Percentiles rank a stretch among this genome's conserved stretches.
Evolutionary conservation across 179 eudicot species (phyloP).

Genomic region (Silene coronaria): DNA sequence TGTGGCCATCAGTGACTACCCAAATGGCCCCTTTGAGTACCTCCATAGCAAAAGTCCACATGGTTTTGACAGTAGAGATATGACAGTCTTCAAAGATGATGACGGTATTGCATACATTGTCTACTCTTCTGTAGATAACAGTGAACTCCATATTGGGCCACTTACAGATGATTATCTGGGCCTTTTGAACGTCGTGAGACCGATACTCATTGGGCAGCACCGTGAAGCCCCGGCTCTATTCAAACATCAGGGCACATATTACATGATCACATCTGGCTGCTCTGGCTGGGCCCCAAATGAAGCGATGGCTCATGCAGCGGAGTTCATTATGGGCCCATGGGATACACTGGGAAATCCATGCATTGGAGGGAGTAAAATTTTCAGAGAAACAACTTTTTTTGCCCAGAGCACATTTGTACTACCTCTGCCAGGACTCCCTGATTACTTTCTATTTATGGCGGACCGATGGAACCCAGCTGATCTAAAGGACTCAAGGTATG

Average conservation of each 20-base stretch:
- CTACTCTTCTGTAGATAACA: slow-evolving; percentile 84
- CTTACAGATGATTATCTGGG: slow-evolving; percentile 71
- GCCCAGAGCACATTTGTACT: slow-evolving; percentile 84
- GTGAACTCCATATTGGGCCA: slow-evolving; percentile 87
- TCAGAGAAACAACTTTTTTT: slow-evolving; percentile 68
- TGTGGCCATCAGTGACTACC: slow-evolving; percentile 63
- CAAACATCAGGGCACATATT: slow-evolving; percentile 72
- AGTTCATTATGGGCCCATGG: slow-evolving; percentile 82
- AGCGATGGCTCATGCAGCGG: slow-evolving; percentile 79
- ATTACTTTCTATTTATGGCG: slow-evolving; percentile 74
- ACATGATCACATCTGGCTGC: slow-evolving; percentile 97
- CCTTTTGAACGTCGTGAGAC: slow-evolving; percentile 46
- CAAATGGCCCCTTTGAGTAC: slow-evolving; percentile 78
- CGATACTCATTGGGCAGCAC: slow-evolving; percentile 64
- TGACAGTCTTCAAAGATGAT: slow-evolving; percentile 91
- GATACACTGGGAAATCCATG: slow-evolving; percentile 87
- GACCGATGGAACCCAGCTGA: slow-evolving; percentile 95
- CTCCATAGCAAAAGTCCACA: slow-evolving; percentile 78
- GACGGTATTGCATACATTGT: slow-evolving; percentile 68
- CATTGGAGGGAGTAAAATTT: slow-evolving; percentile 66
- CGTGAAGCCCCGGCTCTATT: slow-evolving; percentile 92
- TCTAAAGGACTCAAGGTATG: slow-evolving; percentile 82
- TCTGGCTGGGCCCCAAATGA: slow-evolving; percentile 95
- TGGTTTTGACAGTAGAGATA: slow-evolving; percentile 83
- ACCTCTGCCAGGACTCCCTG: slow-evolving; percentile 64